Percentiles rank a stretch among this genome's conserved stretches.
These are phyloP conservation scores for Claviceps africana DNA, from an alignment of 2,329 filamentous ascomycete species.

Conservation along the genomic window DNA sequence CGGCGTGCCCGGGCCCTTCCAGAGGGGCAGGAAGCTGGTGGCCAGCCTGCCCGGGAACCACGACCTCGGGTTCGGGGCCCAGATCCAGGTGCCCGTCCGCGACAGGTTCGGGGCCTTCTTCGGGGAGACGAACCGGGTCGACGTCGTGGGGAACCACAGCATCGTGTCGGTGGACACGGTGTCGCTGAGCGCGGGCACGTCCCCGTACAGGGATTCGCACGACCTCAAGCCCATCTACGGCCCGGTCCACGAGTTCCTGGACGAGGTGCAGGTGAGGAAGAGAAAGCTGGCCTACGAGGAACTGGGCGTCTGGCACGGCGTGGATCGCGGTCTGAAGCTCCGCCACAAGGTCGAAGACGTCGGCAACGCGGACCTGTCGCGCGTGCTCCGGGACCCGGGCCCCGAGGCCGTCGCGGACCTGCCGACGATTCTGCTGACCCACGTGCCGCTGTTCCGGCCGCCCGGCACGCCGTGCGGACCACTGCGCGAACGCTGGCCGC, in stretches of 20 bases:
- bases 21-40: constrained; percentile 62
- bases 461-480: constrained; percentile 80
- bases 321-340: constrained; percentile 40
- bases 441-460: constrained; percentile 76
- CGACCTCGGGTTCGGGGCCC: constrained; percentile 78
- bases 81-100: constrained; percentile 67
- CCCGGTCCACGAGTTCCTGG: constrained; percentile 64
- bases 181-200: constrained; percentile 62
- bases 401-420: constrained; percentile 44
- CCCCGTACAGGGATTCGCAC: constrained; percentile 34
- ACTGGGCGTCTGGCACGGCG: constrained; percentile 48
- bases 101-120: constrained; percentile 80
- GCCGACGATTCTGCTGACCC: constrained; percentile 77
- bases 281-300: constrained; percentile 55
- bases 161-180: constrained; percentile 86
- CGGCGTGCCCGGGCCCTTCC: constrained; percentile 38
- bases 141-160: constrained; percentile 87
- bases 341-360: constrained; percentile 46
- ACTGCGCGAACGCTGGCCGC: constrained; percentile 69
- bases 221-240: constrained; percentile 54
- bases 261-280: constrained; percentile 50
- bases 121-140: constrained; percentile 79
- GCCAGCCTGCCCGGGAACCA: constrained; percentile 87
- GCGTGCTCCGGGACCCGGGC: constrained; percentile 23
- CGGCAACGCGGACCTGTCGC: constrained; percentile 25